Conservation (phyloP, 495 filamentous ascomycete genomes). For the Tetracladium marchalianum region DNA sequence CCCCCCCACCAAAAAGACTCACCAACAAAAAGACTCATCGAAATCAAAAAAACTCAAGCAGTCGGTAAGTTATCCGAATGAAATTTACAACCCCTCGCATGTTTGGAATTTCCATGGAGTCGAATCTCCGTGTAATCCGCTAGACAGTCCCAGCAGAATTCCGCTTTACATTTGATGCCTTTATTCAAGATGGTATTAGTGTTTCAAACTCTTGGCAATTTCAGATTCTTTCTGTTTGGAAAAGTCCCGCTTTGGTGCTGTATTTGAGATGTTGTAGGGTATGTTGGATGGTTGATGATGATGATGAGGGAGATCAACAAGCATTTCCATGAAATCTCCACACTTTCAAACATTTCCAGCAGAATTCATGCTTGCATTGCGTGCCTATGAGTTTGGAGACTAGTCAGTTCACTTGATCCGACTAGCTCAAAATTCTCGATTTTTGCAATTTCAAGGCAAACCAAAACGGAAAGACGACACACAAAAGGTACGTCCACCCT, state of each 20-base stretch:
- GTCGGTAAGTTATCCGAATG: slow-evolving; percentile 3
- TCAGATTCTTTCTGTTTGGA: background rate
- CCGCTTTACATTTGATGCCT: slow-evolving; percentile 6
- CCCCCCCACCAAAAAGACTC: no score
- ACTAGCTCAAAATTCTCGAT: background rate
- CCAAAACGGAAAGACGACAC: no score
- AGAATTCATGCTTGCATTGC: slow-evolving; percentile 8
- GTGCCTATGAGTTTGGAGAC: background rate
- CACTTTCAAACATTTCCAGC: slow-evolving; percentile 5
- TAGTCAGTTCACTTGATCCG: slow-evolving; percentile 6
- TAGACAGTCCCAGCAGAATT: slow-evolving; percentile 10
- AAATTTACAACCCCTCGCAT: slow-evolving; percentile 2
- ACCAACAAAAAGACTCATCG: no score
- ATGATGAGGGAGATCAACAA: no score
- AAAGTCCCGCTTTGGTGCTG: no score
- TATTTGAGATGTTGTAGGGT: no score
- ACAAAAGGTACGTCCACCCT: background rate
- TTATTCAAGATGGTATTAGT: background rate
- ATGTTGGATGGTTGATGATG: no score
- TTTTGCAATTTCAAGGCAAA: background rate
- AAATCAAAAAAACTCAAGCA: no score
- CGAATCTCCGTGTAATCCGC: slow-evolving; percentile 3
- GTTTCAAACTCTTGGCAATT: background rate
- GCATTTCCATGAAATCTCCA: background rate
- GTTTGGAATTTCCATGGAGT: slow-evolving; percentile 1